Base-by-base conservation (phyloP, 257 asterid species). In the Lycium barbarum region DNA sequence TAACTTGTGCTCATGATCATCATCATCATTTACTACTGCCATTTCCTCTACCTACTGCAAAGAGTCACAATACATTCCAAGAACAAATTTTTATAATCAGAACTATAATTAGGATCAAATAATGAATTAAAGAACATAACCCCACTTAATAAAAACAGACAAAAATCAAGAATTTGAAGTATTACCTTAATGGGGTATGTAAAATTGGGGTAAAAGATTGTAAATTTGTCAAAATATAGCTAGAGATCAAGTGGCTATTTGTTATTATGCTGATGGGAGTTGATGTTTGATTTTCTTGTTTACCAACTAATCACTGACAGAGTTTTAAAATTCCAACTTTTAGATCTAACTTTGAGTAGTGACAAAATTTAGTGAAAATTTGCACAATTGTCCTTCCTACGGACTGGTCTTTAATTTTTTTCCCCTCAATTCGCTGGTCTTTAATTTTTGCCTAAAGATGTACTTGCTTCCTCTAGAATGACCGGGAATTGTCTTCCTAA, bases 21-120 rank as follows among this genome's bases (percentile, higher is more conserved):
- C 73, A 47, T 91, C 94, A 82, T 92, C 96, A n/a, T n/a, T n/a
- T 33, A 87, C 92, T 58, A 87, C 88, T 15, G 95, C 94, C 99
- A 94, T 96, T 17, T 53, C 86, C 35, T 61, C 65, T 45, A n/a
- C 79, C 84, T 58, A 51, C 83, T 47, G 83, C 40, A 73, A 20
- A 73, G 59, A 5, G 18, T n/a, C 22, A 43, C 11, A 47, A 47
- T 20, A 22, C 22, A 47, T 76, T 51, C 47, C 43, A 76, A 76
- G 47, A 13, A 14, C 66, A 65, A 4, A 15, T 2, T 83, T 51
- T 65, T 18, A 14, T 9, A 67, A 49, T 11, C 85, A 83, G 36
- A 53, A 49, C 57, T 83, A 61, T 11, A 67, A 83, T 53, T 35
- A 73, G 5, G 55, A 49, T 53, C 20, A 83, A 83, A 38, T 7